A percentile compares a stretch with the other conserved stretches of the same genome.
Evolutionary conservation across 768 basidiomycete genomes (phyloP).

Genomic region (Leccinum fibrillosum): DNA sequence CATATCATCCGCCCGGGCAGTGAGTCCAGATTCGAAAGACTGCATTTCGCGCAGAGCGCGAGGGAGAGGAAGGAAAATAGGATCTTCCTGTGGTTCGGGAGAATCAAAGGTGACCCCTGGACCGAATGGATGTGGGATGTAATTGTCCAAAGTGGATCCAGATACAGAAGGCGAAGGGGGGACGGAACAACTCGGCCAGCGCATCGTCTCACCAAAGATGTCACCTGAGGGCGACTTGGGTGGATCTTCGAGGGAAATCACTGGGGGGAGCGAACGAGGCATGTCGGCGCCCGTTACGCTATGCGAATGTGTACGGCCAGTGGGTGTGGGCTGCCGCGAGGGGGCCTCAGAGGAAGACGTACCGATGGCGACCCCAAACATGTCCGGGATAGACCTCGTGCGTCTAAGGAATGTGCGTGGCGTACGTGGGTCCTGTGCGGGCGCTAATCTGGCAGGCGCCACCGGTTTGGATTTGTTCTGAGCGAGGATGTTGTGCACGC

Average conservation of each 20-base stretch:
- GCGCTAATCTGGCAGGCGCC: constrained; percentile 19
- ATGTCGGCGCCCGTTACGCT: constrained; percentile 74
- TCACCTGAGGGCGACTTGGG: constrained; percentile 39
- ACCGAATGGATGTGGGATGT: constrained; percentile 60
- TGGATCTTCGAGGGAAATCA: constrained; percentile 22
- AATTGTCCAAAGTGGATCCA: constrained; percentile 19
- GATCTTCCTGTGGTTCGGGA: constrained; percentile 45
- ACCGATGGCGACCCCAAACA: constrained; percentile 28
- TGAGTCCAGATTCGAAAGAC: constrained; percentile 80
- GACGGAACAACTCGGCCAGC: constrained; percentile 42
- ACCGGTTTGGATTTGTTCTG: constrained; percentile 49
- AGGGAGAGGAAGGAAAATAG: constrained; percentile 44
- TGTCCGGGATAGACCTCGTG: constrained; percentile 72
- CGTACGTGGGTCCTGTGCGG: constrained; percentile 30
- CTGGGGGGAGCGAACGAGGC: constrained; percentile 37
- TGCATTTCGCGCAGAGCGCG: constrained; percentile 79
- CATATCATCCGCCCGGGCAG: constrained; percentile 56
- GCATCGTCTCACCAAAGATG: constrained; percentile 65
- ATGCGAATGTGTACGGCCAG: constrained; percentile 70
- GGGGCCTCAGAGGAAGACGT: constrained; percentile 31
- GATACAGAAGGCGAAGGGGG: constrained; percentile 35
- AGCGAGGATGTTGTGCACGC: constrained; percentile 56
- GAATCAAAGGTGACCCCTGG: constrained; percentile 58
- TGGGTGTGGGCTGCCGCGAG: constrained; percentile 29
- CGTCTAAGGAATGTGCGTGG: constrained; percentile 60